Conservation (phyloP, 2,329 filamentous ascomycete genomes). For the Nothophaeocryptopus gaeumannii region DNA sequence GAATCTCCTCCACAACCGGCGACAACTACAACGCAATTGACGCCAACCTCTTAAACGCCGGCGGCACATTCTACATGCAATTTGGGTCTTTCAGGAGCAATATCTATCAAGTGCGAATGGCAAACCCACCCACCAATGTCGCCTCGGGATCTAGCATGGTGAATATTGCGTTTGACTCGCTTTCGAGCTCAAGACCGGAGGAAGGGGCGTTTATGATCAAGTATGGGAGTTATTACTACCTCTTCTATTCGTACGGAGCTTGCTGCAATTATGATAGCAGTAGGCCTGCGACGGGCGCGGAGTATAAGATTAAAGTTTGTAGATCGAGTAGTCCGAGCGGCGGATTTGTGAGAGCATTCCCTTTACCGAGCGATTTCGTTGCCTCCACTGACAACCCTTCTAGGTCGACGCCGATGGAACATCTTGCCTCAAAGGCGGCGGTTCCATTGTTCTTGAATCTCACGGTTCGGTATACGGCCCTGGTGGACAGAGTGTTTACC, state of each 20-base stretch:
- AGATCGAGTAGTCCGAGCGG: slow-evolving; percentile 53
- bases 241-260: slow-evolving; percentile 60
- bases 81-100: slow-evolving; percentile 70
- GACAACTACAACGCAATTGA: slow-evolving; percentile 54
- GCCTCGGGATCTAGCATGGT: slow-evolving; percentile 35
- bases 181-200: slow-evolving; percentile 49
- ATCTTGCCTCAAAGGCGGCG: slow-evolving; percentile 56
- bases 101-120: slow-evolving; percentile 59
- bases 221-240: slow-evolving; percentile 58
- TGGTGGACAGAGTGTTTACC: slow-evolving; percentile 61
- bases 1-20: slow-evolving; percentile 44
- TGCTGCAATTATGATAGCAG: slow-evolving; percentile 60
- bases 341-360: slow-evolving; percentile 44
- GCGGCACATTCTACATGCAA: slow-evolving; percentile 50
- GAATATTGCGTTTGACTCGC: slow-evolving; percentile 54
- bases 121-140: slow-evolving; percentile 26
- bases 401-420: slow-evolving; percentile 52
- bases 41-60: slow-evolving; percentile 42
- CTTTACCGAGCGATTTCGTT: slow-evolving; percentile 12
- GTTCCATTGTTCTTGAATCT: slow-evolving; percentile 59
- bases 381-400: not conserved
- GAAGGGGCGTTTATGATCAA: slow-evolving; percentile 59
- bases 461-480: slow-evolving; percentile 63
- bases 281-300: slow-evolving; percentile 54
- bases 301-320: slow-evolving; percentile 67